Conservation (phyloP, 805 yeast genomes). For the Cyberlindnera suaveolens region DNA sequence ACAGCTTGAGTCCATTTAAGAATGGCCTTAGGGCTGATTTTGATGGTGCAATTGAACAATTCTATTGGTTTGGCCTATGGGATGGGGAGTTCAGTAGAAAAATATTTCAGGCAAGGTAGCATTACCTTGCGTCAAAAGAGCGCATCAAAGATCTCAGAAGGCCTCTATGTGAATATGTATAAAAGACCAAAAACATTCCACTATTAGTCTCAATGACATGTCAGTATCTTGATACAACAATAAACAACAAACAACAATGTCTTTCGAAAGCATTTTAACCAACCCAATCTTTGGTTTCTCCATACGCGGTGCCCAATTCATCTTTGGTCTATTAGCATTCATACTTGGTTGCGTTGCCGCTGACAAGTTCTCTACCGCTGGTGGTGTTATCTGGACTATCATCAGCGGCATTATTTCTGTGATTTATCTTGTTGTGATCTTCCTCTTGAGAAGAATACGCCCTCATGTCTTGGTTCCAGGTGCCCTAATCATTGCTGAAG, state of each 20-base stretch:
- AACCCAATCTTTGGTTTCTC: constrained; percentile 4
- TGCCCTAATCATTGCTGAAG: constrained; percentile 9
- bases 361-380: constrained; percentile 4
- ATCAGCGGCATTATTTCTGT: constrained; percentile 9
- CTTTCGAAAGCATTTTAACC: not conserved
- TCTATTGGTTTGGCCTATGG: too few species aligned
- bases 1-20: too few species aligned
- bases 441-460: constrained; percentile 2
- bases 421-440: constrained; percentile 4
- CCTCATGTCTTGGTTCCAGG: constrained; percentile 11
- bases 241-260: not conserved
- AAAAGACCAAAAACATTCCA: too few species aligned
- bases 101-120: too few species aligned
- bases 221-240: not conserved
- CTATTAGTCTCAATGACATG: not conserved
- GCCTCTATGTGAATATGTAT: too few species aligned
- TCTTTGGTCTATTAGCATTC: constrained; percentile 11
- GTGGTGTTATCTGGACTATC: constrained; percentile 10
- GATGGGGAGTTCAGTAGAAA: too few species aligned
- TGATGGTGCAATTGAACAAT: too few species aligned
- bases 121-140: too few species aligned
- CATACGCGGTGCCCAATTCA: constrained; percentile 10
- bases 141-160: too few species aligned
- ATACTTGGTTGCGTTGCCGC: constrained; percentile 9
- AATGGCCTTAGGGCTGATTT: too few species aligned